Conservation (phyloP, 2,329 filamentous ascomycete species). For the Cladorrhinum sp. region DNA sequence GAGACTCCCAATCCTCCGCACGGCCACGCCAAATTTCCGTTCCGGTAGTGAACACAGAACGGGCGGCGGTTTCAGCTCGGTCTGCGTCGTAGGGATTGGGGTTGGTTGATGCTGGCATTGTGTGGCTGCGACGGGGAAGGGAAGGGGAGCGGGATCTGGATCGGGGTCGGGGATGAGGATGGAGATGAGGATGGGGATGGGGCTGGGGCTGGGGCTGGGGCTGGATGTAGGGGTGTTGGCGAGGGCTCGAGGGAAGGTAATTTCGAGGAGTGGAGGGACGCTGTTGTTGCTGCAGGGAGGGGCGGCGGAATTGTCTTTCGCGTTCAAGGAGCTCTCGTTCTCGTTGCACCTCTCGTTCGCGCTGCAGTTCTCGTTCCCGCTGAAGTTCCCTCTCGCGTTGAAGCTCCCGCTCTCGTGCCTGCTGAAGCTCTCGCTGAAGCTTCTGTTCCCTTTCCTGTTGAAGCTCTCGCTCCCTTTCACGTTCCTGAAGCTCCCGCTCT, state of each 20-base stretch:
- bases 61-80: background rate
- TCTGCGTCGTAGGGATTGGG: background rate
- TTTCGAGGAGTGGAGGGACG: background rate
- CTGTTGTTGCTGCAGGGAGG: background rate
- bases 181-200: too few relatives aligned
- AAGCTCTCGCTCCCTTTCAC: background rate
- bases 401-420: background rate
- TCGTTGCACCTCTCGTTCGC: background rate
- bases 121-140: constrained; percentile 1
- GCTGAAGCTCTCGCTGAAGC: background rate
- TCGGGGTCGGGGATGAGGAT: background rate
- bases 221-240: too few relatives aligned
- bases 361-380: background rate
- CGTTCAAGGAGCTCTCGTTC: background rate
- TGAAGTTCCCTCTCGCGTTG: background rate
- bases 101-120: background rate
- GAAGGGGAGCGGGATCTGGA: background rate
- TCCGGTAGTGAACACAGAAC: constrained; percentile 12
- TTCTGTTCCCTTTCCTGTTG: background rate
- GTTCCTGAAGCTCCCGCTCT: background rate
- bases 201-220: too few relatives aligned
- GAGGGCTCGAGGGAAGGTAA: background rate
- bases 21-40: constrained; percentile 26
- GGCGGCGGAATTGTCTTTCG: background rate
- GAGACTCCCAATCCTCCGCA: constrained; percentile 28